Percentiles rank a stretch among this genome's conserved stretches.
Evolutionary conservation across 768 basidiomycete genomes (phyloP).

Genomic region (Pleurotus cornucopiae): DNA sequence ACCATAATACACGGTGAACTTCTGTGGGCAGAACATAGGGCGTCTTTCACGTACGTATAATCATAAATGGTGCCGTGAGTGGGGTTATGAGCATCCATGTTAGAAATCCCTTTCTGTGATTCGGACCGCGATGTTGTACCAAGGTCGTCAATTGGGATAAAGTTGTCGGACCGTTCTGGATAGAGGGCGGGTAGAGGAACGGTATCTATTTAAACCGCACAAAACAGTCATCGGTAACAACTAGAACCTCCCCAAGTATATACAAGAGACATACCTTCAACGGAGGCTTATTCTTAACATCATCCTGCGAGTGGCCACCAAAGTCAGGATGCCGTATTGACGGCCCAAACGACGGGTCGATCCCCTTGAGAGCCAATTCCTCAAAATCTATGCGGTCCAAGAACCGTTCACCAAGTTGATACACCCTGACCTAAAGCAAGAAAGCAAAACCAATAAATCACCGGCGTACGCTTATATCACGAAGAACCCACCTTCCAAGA

Average conservation of each 20-base stretch:
- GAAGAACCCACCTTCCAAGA: conserved; percentile 68
- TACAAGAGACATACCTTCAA: neutral
- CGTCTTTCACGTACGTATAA: conserved; percentile 50
- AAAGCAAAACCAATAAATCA: neutral
- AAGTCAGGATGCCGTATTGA: conserved; percentile 24
- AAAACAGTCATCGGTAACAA: neutral
- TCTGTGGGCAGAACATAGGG: neutral
- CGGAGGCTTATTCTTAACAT: conserved; percentile 13
- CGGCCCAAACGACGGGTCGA: conserved; percentile 72
- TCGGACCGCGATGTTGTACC: conserved; percentile 51
- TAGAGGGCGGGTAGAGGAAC: conserved; percentile 54
- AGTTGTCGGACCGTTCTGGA: conserved; percentile 27
- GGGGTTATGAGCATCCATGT: conserved; percentile 66
- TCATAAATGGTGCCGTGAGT: conserved; percentile 68
- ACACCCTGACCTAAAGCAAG: conserved; percentile 47
- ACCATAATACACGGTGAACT: neutral
- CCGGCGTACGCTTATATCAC: neutral
- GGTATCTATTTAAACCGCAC: conserved; percentile 46
- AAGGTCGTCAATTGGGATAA: conserved; percentile 47
- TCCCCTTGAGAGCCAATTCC: conserved; percentile 67
- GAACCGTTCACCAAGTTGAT: conserved; percentile 61
- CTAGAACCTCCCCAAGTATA: neutral
- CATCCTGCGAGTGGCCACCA: conserved; percentile 14
- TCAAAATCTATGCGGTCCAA: conserved; percentile 77
- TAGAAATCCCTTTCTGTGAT: conserved; percentile 62